A percentile compares a stretch with the other conserved stretches of the same genome.
These are phyloP conservation scores for Claviceps quebecensis DNA, from an alignment of 2,329 filamentous ascomycete genomes.

Conservation along the genomic window DNA sequence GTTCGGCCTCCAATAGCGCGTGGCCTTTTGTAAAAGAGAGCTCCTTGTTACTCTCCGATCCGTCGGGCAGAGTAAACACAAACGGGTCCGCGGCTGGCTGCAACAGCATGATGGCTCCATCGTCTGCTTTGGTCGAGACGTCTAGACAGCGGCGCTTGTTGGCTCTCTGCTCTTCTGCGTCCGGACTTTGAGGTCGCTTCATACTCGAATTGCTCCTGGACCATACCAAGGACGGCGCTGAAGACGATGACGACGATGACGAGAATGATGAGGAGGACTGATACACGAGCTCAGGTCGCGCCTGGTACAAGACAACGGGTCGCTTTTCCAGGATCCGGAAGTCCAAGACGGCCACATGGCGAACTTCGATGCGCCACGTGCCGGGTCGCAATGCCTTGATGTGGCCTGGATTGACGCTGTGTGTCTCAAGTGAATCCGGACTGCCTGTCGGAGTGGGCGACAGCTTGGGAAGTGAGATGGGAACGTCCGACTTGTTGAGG, in stretches of 20 bases:
- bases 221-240: conserved; percentile 14
- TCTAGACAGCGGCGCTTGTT: conserved; percentile 27
- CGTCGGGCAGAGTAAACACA: conserved; percentile 36
- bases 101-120: conserved; percentile 42
- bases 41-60: conserved; percentile 31
- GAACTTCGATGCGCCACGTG: conserved; percentile 42
- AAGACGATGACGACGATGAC: background rate
- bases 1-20: conserved; percentile 35
- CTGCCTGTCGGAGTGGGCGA: conserved; percentile 26
- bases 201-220: conserved; percentile 27
- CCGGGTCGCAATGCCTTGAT: conserved; percentile 37
- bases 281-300: conserved; percentile 16
- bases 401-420: conserved; percentile 29
- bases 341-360: conserved; percentile 36
- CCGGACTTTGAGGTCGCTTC: conserved; percentile 35
- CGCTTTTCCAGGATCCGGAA: conserved; percentile 44
- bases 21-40: conserved; percentile 32
- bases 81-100: conserved; percentile 34
- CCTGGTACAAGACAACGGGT: conserved; percentile 26
- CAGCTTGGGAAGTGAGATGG: conserved; percentile 33
- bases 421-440: conserved; percentile 26
- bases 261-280: conserved; percentile 11
- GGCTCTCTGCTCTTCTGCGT: conserved; percentile 31
- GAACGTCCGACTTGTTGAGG: conserved; percentile 39
- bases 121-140: conserved; percentile 20